phyloP scores from a whole-genome alignment of 257 asterid species.

The Solanum clarkiae region DNA sequence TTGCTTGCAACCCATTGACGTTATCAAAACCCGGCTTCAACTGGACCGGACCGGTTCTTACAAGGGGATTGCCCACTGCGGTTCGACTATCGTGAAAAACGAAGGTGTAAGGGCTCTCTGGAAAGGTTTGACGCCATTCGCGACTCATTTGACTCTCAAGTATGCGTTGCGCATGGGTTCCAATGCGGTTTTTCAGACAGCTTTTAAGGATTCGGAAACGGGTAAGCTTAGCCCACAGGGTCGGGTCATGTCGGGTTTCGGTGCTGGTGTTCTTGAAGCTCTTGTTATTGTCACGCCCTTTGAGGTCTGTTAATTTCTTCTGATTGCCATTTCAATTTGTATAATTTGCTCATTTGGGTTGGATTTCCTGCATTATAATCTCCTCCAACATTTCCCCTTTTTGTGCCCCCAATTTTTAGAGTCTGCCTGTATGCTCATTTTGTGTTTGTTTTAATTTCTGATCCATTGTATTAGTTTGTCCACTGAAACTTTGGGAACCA shows the following conservation, averaged over 20 bases:
- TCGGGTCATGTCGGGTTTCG: conserved; percentile 77
- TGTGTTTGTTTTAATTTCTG: background rate
- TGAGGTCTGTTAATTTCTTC: conserved; percentile 44
- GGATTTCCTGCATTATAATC: too few relatives aligned
- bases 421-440: background rate
- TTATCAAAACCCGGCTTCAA: conserved; percentile 94
- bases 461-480: background rate
- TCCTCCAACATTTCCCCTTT: too few relatives aligned
- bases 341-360: too few relatives aligned
- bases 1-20: conserved; percentile 93
- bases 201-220: conserved; percentile 66
- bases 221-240: conserved; percentile 72
- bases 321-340: too few relatives aligned
- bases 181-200: conserved; percentile 77
- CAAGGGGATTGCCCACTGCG: conserved; percentile 82
- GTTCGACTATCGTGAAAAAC: conserved; percentile 41
- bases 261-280: conserved; percentile 99
- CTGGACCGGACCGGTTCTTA: conserved; percentile 76
- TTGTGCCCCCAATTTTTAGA: too few relatives aligned
- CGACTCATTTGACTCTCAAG: conserved; percentile 84
- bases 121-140: conserved; percentile 97
- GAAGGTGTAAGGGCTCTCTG: conserved; percentile 89
- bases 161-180: conserved; percentile 97
- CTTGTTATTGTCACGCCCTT: conserved; percentile 90
- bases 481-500: background rate